Evolutionary conservation across 192 early-diverging fungal species (phyloP).

Genomic region (Backusella psychrophila): DNA sequence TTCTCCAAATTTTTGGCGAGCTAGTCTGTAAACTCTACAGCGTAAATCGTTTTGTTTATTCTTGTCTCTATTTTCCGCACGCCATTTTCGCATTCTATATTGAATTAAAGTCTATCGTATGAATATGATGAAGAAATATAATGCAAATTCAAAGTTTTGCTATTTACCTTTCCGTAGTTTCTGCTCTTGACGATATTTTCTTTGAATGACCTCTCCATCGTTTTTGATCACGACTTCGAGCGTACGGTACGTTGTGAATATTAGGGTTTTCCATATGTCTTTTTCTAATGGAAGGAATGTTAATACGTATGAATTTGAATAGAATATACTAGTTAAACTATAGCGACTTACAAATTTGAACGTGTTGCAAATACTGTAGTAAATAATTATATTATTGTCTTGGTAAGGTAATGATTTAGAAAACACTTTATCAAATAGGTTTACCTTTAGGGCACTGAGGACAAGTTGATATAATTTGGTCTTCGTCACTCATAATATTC

Average conservation of each 20-base stretch:
- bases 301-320: neutral
- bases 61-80: conserved; percentile 47
- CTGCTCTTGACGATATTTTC: conserved; percentile 41
- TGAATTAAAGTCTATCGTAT: neutral
- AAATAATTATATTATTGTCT: neutral
- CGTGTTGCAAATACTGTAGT: conserved; percentile 28
- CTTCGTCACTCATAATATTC: neutral
- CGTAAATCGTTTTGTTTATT: conserved; percentile 66
- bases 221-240: conserved; percentile 48
- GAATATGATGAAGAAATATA: too few relatives aligned
- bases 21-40: conserved; percentile 68
- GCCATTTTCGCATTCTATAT: conserved; percentile 46
- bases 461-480: conserved; percentile 17
- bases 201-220: conserved; percentile 49
- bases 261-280: conserved; percentile 49
- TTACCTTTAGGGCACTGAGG: conserved; percentile 31
- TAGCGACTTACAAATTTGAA: conserved; percentile 31
- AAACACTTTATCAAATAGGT: neutral
- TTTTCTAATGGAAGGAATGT: conserved; percentile 22
- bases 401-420: neutral
- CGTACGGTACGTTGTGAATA: conserved; percentile 49
- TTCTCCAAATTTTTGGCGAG: conserved; percentile 59
- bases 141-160: too few relatives aligned
- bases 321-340: neutral
- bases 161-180: conserved; percentile 37